These are phyloP conservation scores for Solanum bulbocastanum DNA, from an alignment of 257 asterid species.

Conservation along the genomic window DNA sequence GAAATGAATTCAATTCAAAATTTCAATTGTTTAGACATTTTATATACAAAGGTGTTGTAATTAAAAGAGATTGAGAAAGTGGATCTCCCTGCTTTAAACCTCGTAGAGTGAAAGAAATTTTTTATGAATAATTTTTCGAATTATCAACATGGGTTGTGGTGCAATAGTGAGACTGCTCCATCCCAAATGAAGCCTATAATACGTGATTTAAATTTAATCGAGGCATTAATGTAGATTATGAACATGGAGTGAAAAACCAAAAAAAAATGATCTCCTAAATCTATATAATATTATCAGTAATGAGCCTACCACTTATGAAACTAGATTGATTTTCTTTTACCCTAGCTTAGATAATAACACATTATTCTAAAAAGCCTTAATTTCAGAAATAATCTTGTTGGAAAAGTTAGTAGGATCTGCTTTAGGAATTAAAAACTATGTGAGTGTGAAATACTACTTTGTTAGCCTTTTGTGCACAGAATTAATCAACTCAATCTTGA, in stretches of 20 bases:
- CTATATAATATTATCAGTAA: too few relatives aligned
- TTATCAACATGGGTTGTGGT: too few relatives aligned
- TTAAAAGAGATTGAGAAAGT: background rate
- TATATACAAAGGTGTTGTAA: background rate
- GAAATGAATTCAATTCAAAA: background rate
- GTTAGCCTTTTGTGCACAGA: background rate
- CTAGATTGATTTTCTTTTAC: background rate
- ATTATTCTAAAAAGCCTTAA: background rate
- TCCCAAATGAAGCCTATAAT: fast-evolving
- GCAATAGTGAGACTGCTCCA: too few relatives aligned
- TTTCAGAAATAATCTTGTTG: background rate
- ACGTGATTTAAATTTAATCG: too few relatives aligned
- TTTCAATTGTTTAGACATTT: background rate
- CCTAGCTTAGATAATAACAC: background rate
- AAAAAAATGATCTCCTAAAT: too few relatives aligned
- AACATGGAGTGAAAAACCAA: fast-evolving
- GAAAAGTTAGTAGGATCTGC: background rate
- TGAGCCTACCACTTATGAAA: background rate
- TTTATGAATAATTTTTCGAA: too few relatives aligned
- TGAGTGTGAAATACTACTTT: background rate
- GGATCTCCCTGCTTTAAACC: background rate
- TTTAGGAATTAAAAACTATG: too few relatives aligned
- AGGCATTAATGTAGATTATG: too few relatives aligned
- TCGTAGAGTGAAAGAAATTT: background rate
- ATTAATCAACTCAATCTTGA: background rate